Base-by-base conservation (phyloP, 2,329 filamentous ascomycete species). In the Thermoascus crustaceus region DNA sequence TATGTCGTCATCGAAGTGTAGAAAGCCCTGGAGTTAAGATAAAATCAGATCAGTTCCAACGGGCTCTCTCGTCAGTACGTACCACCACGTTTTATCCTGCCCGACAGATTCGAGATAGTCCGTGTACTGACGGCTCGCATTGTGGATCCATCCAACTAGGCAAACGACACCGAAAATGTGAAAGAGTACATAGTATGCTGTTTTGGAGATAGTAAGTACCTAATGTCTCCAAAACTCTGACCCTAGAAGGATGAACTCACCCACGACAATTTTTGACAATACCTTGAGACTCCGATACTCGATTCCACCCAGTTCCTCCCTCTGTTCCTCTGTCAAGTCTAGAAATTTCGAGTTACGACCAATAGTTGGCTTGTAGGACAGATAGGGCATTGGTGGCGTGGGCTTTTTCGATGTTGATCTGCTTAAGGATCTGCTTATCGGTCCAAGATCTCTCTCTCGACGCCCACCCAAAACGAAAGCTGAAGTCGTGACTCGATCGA, bases 1-100 rank as follows among this genome's bases (percentile, higher is more conserved):
- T 67, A 54, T 57, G 72, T 72, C 0, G 71, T 74, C 39, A 71
- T 67, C 0, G 69, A 58, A 0, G 69, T 67, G 47, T 66, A 73
- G 19, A 72, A 59, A 2, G 61, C 66, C 68, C 67, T 69, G 29
- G 2, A 22, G 26, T 7, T 11, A 9, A 13, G 33, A 30, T 33
- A n/a, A 22, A 13, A 38, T 26, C 11, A 29, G 21, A 17, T 9
- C 25, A 25, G 13, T 7, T 23, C 2, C 6, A 11, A 5, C n/a
- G 5, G 14, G n/a, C n/a, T n/a, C n/a, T n/a, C n/a, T n/a, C 10
- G 24, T 32, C 3, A 17, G 10, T 8, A 52, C 66, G 44, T 52
- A 71, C 69, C 71, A 73, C 71, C 71, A 75, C 4, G 60, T 54
- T 43, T 58, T 49, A 38, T 61, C 52, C 42, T 66, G 50, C 9